Conservation (phyloP, 441 rosid genomes). For the Arabidopsis hybrid region DNA sequence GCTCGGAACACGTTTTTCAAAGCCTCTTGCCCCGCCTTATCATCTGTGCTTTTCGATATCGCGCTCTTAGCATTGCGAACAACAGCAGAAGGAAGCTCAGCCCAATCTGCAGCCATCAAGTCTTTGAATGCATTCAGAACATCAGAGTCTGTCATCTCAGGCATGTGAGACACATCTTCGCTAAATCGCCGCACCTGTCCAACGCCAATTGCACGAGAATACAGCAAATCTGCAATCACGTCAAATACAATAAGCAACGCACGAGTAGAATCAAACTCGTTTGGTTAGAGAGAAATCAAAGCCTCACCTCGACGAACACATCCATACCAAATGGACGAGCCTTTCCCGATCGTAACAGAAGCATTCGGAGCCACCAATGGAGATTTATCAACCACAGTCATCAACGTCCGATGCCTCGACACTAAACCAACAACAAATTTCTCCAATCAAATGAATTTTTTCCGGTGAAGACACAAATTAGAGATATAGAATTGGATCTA, state of each 20-base stretch:
- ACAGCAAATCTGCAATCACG: constrained; percentile 49
- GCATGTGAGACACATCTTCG: constrained; percentile 71
- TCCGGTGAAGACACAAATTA: too few species aligned
- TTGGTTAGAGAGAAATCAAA: too few species aligned
- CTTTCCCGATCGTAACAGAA: too few species aligned
- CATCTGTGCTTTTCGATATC: constrained; percentile 64
- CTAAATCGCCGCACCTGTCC: constrained; percentile 64
- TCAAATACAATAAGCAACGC: not conserved
- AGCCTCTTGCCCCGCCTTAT: constrained; percentile 77
- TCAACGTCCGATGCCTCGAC: too few species aligned
- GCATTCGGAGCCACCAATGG: too few species aligned
- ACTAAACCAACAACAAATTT: too few species aligned
- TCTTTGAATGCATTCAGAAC: constrained; percentile 74
- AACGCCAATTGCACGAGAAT: constrained; percentile 50
- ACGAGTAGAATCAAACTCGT: too few species aligned
- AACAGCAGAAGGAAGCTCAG: constrained; percentile 62
- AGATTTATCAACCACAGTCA: too few species aligned
- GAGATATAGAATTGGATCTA: too few species aligned
- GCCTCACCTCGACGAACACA: too few species aligned
- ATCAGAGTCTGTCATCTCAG: constrained; percentile 65
- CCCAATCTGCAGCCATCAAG: constrained; percentile 87
- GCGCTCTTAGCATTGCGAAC: constrained; percentile 65
- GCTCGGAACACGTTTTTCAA: constrained; percentile 71
- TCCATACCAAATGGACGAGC: too few species aligned
- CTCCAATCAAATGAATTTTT: too few species aligned